A percentile compares a stretch with the other conserved stretches of the same genome.
These are phyloP conservation scores for Blastobotrys arbuscula DNA, from an alignment of 1,139 yeast genomes.

Conservation along the genomic window DNA sequence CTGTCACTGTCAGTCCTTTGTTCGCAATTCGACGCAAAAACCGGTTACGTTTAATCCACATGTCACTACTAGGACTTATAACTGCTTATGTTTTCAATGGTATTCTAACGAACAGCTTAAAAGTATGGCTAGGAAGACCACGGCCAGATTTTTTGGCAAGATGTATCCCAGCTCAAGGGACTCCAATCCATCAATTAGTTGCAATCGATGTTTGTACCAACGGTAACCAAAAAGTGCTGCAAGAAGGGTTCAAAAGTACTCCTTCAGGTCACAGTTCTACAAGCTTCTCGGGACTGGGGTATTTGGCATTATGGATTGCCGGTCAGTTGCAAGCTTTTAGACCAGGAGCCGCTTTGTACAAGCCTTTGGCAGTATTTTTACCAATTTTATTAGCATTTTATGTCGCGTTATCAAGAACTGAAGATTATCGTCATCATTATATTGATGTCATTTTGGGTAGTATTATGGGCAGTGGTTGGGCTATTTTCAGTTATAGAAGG, in stretches of 20 bases:
- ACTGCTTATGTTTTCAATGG: constrained; percentile 40
- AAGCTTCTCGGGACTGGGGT: constrained; percentile 63
- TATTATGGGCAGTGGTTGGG: constrained; percentile 44
- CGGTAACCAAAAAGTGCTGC: constrained; percentile 33
- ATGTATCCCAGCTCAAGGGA: constrained; percentile 48
- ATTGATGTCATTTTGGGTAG: constrained; percentile 60
- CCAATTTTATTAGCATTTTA: constrained; percentile 29
- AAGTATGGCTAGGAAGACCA: constrained; percentile 73
- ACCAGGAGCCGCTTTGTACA: constrained; percentile 31
- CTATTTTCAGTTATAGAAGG: constrained; percentile 41
- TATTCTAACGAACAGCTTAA: constrained; percentile 51
- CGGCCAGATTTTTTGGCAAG: constrained; percentile 75
- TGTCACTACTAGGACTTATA: constrained; percentile 42
- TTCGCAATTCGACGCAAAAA: constrained; percentile 23
- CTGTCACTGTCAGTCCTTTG: constrained; percentile 29
- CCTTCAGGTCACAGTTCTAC: constrained; percentile 79
- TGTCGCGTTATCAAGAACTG: constrained; percentile 29
- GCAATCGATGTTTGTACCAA: constrained; percentile 53
- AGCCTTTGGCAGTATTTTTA: constrained; percentile 27
- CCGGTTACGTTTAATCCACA: constrained; percentile 31
- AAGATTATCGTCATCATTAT: constrained; percentile 75
- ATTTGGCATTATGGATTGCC: constrained; percentile 54
- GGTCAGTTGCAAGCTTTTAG: constrained; percentile 47
- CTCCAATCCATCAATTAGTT: constrained; percentile 38
- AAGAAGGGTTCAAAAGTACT: constrained; percentile 72